Evolutionary conservation across 495 filamentous ascomycete species (phyloP), one percentile per base, ranked within the genome.

Genomic region (Trichoderma parareesei): DNA sequence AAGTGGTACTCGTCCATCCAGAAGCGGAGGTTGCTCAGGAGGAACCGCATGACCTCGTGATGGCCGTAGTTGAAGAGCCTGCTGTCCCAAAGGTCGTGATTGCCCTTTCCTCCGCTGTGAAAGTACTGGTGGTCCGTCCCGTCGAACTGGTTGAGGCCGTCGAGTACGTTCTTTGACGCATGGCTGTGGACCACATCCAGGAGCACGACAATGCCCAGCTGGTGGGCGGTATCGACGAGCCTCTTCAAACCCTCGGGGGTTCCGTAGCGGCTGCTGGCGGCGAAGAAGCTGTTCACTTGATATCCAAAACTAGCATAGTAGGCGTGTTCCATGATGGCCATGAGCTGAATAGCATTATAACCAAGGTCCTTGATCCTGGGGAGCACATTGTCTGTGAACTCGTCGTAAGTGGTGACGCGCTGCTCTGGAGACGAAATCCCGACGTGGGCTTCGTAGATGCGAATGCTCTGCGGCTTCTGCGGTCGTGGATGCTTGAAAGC

Each of bases 221-320:
- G 83, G 72, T 98, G 94, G 14, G 94, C 94, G 5, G 91, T 96
- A 71, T 98, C 94, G 65, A 98, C 88, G 43, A 98, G 80, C 80
- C 97, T 94, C 77, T 96, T 98, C 71, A 98, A 78, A 65, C 98
- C 94, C 71, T 98, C 94, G 0, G 95, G 94, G 13, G 87, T 84
- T 61, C 94, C 94, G 71, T 97, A 98, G 67, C 94, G 87, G 74
- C 93, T 97, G 74, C 93, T 97, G 1, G 92, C 93, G 46, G 94
- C 95, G 72, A 98, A 98, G 82, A 98, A 98, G 77, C 89, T 97
- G 76, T 97, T 98, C 69, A 98, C 85, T 73, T 98, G 94, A 76
- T 98, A 98, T 42, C 94, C 94, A 71, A 98, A 98, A 69, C 93
- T 97, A 67, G 94, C 94, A 75, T 98, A 98, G 79, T 98, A 98